Base-by-base conservation (phyloP, 106 monocot species). In the Allium fistulosum region DNA sequence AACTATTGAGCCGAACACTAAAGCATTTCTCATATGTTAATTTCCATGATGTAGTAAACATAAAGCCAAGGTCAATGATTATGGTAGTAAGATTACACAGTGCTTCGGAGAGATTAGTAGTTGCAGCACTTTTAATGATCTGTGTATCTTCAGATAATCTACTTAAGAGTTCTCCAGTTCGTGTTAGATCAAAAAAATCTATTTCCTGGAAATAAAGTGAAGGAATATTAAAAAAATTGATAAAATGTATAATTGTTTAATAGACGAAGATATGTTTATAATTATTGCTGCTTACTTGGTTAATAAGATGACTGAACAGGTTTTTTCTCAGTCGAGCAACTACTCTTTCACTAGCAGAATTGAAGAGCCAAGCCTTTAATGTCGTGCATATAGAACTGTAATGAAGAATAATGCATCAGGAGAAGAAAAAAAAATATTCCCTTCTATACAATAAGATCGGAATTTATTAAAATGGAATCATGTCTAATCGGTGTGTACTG, bases 41-140 rank as follows among this genome's bases (percentile, higher is more conserved):
- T 74, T 85, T 99, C 99, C 92, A 93, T 71, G 99, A 99, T 51
- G 99, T 93, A 52, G 77, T 9, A 69, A 99, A 99, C 99, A 99
- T 99, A 72, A 90, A 99, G 49, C 71, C 87, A 49, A 99, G 80
- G 26, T 92, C 99, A 76, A 99, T 93, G 53, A 84, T 12, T 70
- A 87, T 74, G 15, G 99, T 93, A 14, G 90, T 69, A 22, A 99
- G 56, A 76, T 83, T 99, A 10, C 99, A 84, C 13, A 99, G 65
- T 10, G 99, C 99, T 77, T 99, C 99, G 11, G 99, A 99, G 6
- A 99, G 72, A 77, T 91, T 99, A 26, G 92, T 99, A 3, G 99
- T 99, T 51, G 99, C 99, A 68, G 93, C 99, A 87, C 90, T 99
- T 74, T 99, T 99, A 61, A 99, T 93, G 57, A 99, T 90, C 67